Base-by-base conservation (phyloP, 1,284 basidiomycete genomes). In the Sutorius eximius region DNA sequence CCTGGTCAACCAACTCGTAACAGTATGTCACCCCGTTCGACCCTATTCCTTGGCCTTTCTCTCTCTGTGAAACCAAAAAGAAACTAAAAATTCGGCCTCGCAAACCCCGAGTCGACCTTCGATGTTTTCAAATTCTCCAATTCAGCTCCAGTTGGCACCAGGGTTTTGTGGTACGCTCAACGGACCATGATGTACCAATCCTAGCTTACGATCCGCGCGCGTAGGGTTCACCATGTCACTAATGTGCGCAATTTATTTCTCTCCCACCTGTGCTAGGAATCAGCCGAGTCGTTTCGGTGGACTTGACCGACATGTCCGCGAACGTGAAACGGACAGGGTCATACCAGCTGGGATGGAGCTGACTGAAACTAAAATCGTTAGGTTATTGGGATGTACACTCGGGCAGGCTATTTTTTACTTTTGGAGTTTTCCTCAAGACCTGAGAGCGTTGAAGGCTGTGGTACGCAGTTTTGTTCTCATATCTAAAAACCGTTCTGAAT, bases 331-430 rank as follows among this genome's bases (percentile, higher is more conserved):
- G 8, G 16, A 22, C 7, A 18, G 18, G 38, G 6, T 20, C 20
- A 18, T 40, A 18, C 3, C 5, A 20, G 38, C 18, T 20, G 7
- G 22, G 37, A 22, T 13, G 5, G 3, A 15, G 24, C 54, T 57
- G 10, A 56, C 33, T 15, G 33, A 11, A 33, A 18, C 8, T 40
- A 8, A 1, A 6, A 38, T 24, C 1, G 0, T 22, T 10, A 60
- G 58, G 34, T 38, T 59, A 15, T 58, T 49, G 15, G 59, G 60
- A 9, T 56, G 60, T 24, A 56, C 40, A n/a, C n/a, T 60, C 5
- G 57, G 57, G 3, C 57, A 52, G 30, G 29, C 29, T n/a, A 30
- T 58, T 5, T 54, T 53, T 37, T 63, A 63, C 15, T 38, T 54
- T 29, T 36, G 5, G 8, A 58, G 20, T 24, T 62, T 60, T 37